Percentiles rank a stretch among this genome's conserved stretches.
Evolutionary conservation across 306 rosid species (phyloP).

Genomic region (Cicer arietinum): DNA sequence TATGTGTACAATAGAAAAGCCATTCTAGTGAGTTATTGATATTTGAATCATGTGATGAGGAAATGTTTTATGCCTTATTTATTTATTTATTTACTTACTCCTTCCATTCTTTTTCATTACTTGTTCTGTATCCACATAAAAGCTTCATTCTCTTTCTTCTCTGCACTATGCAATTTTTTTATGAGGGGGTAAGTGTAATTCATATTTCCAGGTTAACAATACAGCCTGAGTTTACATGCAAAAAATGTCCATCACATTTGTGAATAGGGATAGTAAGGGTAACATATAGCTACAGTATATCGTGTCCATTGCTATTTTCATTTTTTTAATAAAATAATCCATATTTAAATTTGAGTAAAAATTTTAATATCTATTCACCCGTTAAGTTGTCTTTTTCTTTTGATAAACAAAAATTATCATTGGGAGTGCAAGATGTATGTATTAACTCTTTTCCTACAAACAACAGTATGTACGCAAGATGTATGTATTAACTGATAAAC

Average conservation of each 20-base stretch:
- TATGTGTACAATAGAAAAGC: conserved; percentile 28
- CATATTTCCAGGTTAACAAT: neutral
- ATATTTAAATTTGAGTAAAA: neutral
- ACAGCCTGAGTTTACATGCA: neutral
- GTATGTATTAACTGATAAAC: too few species aligned
- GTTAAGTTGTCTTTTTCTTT: neutral
- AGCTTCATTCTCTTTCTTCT: neutral
- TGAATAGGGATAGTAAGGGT: neutral
- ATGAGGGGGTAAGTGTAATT: neutral
- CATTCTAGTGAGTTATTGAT: conserved; percentile 12
- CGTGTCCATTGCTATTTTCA: neutral
- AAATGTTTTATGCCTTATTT: neutral
- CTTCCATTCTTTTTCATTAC: neutral
- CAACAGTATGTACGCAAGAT: too few species aligned
- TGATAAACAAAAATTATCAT: too few species aligned
- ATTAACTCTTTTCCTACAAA: too few species aligned
- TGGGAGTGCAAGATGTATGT: too few species aligned
- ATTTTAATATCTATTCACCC: neutral
- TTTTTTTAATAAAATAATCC: too few species aligned
- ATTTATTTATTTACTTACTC: neutral
- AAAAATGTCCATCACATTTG: neutral
- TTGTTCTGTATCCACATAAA: neutral
- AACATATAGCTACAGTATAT: neutral
- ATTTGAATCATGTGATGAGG: conserved; percentile 18
- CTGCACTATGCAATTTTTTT: neutral